Conservation (phyloP, 495 filamentous ascomycete species). For the Recurvomyces mirabilis region DNA sequence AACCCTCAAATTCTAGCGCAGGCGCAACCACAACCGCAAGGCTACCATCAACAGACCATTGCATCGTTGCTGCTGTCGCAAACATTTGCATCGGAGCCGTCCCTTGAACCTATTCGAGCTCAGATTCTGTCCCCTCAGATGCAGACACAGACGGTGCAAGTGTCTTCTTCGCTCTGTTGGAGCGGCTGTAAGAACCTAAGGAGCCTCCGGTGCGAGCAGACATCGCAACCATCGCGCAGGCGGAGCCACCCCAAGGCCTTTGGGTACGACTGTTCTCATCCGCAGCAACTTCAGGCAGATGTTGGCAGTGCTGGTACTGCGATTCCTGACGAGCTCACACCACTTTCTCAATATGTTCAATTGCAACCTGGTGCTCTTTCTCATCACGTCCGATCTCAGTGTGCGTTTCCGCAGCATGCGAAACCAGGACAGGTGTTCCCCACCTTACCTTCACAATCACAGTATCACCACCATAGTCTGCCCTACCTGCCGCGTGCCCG, state of each 20-base stretch:
- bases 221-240: conserved; percentile 6
- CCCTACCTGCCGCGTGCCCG: conserved; percentile 44
- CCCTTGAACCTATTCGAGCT: conserved; percentile 9
- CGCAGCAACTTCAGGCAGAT: conserved; percentile 23
- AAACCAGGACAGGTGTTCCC: conserved; percentile 13
- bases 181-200: conserved; percentile 11
- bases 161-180: conserved; percentile 15
- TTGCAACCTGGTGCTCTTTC: conserved; percentile 13
- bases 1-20: conserved; percentile 1
- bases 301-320: conserved; percentile 5
- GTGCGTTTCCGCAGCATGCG: conserved; percentile 12
- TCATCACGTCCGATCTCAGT: conserved; percentile 5
- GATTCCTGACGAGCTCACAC: conserved; percentile 25
- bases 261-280: conserved; percentile 17
- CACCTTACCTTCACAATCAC: conserved; percentile 15
- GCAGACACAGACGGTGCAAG: conserved; percentile 6
- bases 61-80: conserved; percentile 13
- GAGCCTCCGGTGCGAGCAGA: conserved; percentile 5
- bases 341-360: conserved; percentile 26
- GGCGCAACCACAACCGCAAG: not conserved
- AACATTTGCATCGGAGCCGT: conserved; percentile 12
- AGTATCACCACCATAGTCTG: conserved; percentile 68
- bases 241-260: conserved; percentile 6
- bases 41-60: conserved; percentile 21
- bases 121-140: conserved; percentile 10